These are phyloP conservation scores for Erodium texanum DNA, from an alignment of 441 rosid species.

Conservation along the genomic window DNA sequence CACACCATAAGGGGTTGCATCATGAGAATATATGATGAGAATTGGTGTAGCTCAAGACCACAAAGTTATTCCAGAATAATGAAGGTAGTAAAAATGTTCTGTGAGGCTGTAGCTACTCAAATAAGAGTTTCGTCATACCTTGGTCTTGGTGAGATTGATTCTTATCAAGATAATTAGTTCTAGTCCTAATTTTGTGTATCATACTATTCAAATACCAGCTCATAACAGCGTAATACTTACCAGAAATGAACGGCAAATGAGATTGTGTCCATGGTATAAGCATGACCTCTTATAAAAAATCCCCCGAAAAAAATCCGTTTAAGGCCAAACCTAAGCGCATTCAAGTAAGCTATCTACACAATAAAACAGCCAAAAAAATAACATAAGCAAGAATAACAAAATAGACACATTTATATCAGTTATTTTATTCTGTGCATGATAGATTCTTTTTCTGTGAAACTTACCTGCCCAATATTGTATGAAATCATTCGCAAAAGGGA, in stretches of 20 bases:
- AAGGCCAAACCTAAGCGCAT: conserved; percentile 27
- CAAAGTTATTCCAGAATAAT: too few species aligned
- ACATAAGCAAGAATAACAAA: not conserved
- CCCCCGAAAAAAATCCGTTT: conserved; percentile 47
- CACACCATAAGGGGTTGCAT: not conserved
- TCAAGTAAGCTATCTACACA: conserved; percentile 24
- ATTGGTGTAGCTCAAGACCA: not conserved
- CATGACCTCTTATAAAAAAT: conserved; percentile 85
- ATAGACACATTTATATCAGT: not conserved
- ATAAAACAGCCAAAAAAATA: conserved; percentile 2
- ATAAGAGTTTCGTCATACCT: too few species aligned
- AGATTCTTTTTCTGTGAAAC: conserved; percentile 1
- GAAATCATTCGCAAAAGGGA: conserved; percentile 98
- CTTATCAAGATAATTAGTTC: not conserved
- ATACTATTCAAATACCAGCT: not conserved
- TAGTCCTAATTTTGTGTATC: not conserved
- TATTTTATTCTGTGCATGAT: not conserved
- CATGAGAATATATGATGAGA: not conserved
- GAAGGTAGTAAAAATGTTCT: too few species aligned
- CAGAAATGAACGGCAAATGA: conserved; percentile 93
- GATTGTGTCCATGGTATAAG: conserved; percentile 94
- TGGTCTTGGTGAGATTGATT: too few species aligned
- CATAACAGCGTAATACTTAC: conserved; percentile 25
- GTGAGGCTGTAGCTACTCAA: too few species aligned
- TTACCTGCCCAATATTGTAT: conserved; percentile 95